Conservation (phyloP, 495 filamentous ascomycete species). For the Neurospora cerealis region DNA sequence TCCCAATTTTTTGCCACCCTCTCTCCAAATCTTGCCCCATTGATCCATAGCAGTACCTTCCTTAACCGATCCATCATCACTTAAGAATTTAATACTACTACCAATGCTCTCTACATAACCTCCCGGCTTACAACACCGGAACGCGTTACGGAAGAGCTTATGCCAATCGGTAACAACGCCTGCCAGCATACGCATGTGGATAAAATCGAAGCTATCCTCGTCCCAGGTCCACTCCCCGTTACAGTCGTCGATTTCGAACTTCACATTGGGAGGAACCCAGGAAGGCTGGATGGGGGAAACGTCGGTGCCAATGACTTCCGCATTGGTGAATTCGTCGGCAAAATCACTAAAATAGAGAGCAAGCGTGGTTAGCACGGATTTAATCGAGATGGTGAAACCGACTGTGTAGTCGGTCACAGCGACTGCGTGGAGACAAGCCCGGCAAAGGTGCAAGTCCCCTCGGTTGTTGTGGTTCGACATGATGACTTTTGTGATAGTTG, state of each 20-base stretch:
- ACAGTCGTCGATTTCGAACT: slow-evolving; percentile 46
- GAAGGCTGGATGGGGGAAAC: slow-evolving; percentile 45
- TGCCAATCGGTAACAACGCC: slow-evolving; percentile 1
- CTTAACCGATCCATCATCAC: slow-evolving; percentile 16
- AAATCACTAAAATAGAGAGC: slow-evolving; percentile 11
- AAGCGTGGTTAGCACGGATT: not conserved
- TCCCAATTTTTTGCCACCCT: slow-evolving; percentile 8
- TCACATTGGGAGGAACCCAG: slow-evolving; percentile 37
- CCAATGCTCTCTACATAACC: slow-evolving; percentile 15
- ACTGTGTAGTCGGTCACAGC: not conserved
- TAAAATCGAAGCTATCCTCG: slow-evolving; percentile 46
- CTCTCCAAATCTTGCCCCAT: slow-evolving; percentile 18
- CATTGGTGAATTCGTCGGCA: slow-evolving; percentile 38
- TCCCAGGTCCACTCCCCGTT: slow-evolving; percentile 42
- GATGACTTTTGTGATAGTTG: not conserved
- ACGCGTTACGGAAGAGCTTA: not conserved
- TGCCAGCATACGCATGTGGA: not conserved
- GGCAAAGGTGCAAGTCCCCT: not conserved
- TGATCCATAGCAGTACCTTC: slow-evolving; percentile 21
- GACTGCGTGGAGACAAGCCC: not conserved
- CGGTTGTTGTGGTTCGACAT: not conserved
- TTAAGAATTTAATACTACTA: slow-evolving; percentile 9
- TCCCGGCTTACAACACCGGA: not conserved
- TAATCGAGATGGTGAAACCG: not conserved
- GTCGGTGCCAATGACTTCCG: slow-evolving; percentile 51